Base-by-base conservation (phyloP, 2,329 filamentous ascomycete genomes). In the Penicillium sp. region DNA sequence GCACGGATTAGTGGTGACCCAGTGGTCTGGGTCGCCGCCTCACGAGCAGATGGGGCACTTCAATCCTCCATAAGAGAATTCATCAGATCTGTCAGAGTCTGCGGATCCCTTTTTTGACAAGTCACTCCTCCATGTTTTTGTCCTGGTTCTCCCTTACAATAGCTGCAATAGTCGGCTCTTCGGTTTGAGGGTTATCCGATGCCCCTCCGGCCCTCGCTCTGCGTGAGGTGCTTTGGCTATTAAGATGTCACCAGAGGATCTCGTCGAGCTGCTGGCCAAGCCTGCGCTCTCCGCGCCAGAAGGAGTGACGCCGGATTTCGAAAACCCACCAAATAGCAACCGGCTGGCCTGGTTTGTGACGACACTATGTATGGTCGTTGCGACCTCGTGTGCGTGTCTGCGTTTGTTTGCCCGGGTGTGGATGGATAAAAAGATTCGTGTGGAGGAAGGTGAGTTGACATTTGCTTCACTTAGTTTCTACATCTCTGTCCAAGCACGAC, bases 281-380 rank as follows among this genome's bases (percentile, higher is more conserved):
- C 62, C 64, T 18, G 62, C 64, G 6, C 52, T 65, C 18, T 16
- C 43, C 23, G 42, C 62, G 3, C 64, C 64, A 18, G 31, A 51
- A 1, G 62, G 62, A 5, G 58, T 65, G 10, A 60, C 54, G 1
- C 45, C 65, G 3, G 55, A 65, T 28, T 58, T 66, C 19, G 60
- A 62, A 14, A 63, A 62, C 26, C 64, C 65, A 2, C 51, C 56
- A 1, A 65, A 62, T 43, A 24, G 46, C 3, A 67, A 68, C 40
- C 43, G 14, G 3, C 34, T 66, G 7, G 61, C 64, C 5, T 59
- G 54, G 45, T 61, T 46, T 19, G 59, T 68, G 21, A 59, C 55
- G 6, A 60, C 60, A 1, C 31, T 61, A 3, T 67, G 63, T 18
- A 47, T 58, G 9, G 55, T 60, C 6, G 31, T 68, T 26, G 44